phyloP scores from a whole-genome alignment of 805 yeast species.

The Candida khao-thaluensis region DNA sequence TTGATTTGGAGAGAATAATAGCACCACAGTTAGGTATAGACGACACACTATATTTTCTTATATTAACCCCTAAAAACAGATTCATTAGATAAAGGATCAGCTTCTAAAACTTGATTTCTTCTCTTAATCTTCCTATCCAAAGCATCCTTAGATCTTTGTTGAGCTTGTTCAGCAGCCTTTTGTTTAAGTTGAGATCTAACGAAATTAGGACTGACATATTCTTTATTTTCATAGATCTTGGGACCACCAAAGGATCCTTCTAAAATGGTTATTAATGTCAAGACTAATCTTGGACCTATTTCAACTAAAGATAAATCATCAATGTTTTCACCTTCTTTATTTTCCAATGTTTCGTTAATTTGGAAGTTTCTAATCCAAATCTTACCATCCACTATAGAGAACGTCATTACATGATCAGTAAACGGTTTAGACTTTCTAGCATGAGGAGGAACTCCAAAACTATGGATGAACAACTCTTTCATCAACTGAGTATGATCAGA shows the following conservation, averaged over 20 bases:
- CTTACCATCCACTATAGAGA: constrained; percentile 88
- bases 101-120: constrained; percentile 70
- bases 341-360: constrained; percentile 65
- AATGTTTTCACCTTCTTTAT: constrained; percentile 47
- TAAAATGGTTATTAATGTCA: constrained; percentile 84
- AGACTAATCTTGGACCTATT: constrained; percentile 94
- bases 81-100: constrained; percentile 82
- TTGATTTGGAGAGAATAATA: no score
- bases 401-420: constrained; percentile 91
- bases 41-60: no score
- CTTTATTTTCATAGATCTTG: constrained; percentile 93
- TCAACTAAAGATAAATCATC: constrained; percentile 80
- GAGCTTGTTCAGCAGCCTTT: constrained; percentile 77
- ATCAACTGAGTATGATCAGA: constrained; percentile 68
- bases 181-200: constrained; percentile 86
- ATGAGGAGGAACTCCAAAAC: constrained; percentile 92
- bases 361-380: constrained; percentile 96
- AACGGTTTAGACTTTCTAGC: constrained; percentile 94
- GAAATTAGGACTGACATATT: constrained; percentile 93
- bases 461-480: constrained; percentile 55
- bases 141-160: constrained; percentile 75
- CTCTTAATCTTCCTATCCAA: constrained; percentile 69
- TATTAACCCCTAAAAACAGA: constrained; percentile 46
- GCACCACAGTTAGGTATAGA: no score
- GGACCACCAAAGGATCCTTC: constrained; percentile 99